Base-by-base conservation (phyloP, 2,329 filamentous ascomycete species). In the Furcasterigmium furcatum region DNA sequence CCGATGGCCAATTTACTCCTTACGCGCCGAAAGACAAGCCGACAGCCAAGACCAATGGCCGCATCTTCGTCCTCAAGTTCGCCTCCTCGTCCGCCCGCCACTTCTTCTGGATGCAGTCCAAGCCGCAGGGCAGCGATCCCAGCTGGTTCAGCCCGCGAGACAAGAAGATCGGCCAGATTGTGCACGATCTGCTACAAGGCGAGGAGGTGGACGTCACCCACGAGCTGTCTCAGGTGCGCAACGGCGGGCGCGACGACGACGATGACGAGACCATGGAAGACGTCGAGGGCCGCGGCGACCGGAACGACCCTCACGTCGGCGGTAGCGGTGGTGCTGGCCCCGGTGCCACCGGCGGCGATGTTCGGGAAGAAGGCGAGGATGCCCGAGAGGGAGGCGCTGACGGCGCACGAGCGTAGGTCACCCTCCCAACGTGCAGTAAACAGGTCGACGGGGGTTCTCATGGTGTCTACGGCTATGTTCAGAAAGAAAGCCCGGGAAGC, bases 381-480 rank as follows among this genome's bases (percentile, higher is more conserved):
- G 83, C 92, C 53, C 80, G 95, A 72, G 91, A 96, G 69, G 94
- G 92, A 49, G 94, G 95, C 64, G 90, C 90, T 57, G 94, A 97
- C 71, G 94, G 95, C 62, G 95, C 89, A 72, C 84, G 94, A 96
- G 94, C 92, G 94, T 99, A 97, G 92, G 95, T 99, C 30, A 24
- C 32, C 8, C 21, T 16, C n/a, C 20, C n/a, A 14, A 18, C 6
- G 32, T n/a, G 32, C 21, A 16, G 30, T 32, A 13, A 18, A 18
- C 14, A 21, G 20, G 41, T 27, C 24, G 24, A 7, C 12, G 12
- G 24, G 12, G 24, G 24, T 7, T 18, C 21, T 21, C 18, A 25
- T 29, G 41, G 30, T 43, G 41, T 43, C 41, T 35, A 27, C 21
- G 41, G 22, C 16, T 29, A 16, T 13, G 16, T 32, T 18, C 41